Conservation (phyloP, 129 eudicot species). For the Ambrosia artemisiifolia region DNA sequence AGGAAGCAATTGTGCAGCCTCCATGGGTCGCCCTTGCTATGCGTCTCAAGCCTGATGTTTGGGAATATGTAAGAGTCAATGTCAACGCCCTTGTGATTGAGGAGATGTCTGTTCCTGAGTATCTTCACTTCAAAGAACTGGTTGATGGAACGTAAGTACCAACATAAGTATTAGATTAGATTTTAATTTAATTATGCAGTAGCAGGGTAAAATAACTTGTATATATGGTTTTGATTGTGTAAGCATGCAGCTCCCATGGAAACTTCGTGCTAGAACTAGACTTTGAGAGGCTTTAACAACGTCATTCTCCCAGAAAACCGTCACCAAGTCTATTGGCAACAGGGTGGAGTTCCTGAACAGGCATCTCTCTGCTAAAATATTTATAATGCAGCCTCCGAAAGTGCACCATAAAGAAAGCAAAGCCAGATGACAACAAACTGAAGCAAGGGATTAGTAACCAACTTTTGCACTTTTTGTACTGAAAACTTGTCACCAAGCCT, state of each 20-base stretch:
- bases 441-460: too few relatives aligned
- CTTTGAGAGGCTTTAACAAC: conserved; percentile 75
- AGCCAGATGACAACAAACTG: too few relatives aligned
- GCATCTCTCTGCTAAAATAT: conserved; percentile 95
- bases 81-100: conserved; percentile 58
- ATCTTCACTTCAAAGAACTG: conserved; percentile 76
- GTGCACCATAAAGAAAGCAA: too few relatives aligned
- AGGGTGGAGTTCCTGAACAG: conserved; percentile 96
- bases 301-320: conserved; percentile 75
- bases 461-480: too few relatives aligned
- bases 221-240: too few relatives aligned
- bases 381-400: background rate
- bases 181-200: conserved; percentile 37
- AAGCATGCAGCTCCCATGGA: conserved; percentile 34
- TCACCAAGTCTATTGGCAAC: conserved; percentile 88
- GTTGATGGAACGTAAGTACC: conserved; percentile 40
- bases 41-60: conserved; percentile 85
- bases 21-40: conserved; percentile 95
- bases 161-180: too few relatives aligned
- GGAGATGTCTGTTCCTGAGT: conserved; percentile 65
- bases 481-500: too few relatives aligned
- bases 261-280: conserved; percentile 93
- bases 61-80: conserved; percentile 86
- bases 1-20: conserved; percentile 89
- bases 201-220: too few relatives aligned